These are phyloP conservation scores for Aspergillus sp. DNA, from an alignment of 2,329 filamentous ascomycete genomes.

Conservation along the genomic window DNA sequence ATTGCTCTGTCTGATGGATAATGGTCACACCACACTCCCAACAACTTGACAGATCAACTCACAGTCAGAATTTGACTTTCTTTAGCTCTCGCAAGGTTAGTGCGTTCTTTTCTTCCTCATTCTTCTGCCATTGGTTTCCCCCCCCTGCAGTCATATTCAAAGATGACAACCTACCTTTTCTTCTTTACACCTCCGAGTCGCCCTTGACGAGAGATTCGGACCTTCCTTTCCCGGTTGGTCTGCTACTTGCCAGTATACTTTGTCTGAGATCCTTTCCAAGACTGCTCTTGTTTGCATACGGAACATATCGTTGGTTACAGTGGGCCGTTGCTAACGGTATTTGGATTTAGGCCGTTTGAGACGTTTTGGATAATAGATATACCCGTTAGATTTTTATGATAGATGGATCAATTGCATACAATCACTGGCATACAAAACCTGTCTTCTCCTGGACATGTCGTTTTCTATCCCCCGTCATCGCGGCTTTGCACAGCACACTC, in stretches of 20 bases:
- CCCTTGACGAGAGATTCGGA: constrained; percentile 58
- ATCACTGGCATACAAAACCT: too few relatives aligned
- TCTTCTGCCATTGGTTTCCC: constrained; percentile 4
- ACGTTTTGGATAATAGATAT: too few relatives aligned
- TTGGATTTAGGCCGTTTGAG: background rate
- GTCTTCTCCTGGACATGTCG: too few relatives aligned
- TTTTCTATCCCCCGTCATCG: background rate
- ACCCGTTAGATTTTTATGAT: too few relatives aligned
- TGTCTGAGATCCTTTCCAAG: constrained; percentile 46
- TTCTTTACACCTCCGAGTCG: constrained; percentile 60
- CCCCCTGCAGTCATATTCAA: constrained; percentile 24
- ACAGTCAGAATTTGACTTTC: background rate
- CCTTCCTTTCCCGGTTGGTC: constrained; percentile 54
- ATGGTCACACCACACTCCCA: background rate
- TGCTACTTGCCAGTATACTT: constrained; percentile 66
- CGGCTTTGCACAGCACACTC: too few relatives aligned
- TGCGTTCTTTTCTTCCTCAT: constrained; percentile 6
- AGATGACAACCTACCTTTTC: constrained; percentile 54
- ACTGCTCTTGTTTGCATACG: too few relatives aligned
- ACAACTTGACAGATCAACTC: background rate
- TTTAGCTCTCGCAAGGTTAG: constrained; percentile 15
- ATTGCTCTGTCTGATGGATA: background rate
- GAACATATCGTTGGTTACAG: too few relatives aligned
- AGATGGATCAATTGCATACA: too few relatives aligned
- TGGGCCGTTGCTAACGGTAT: background rate